phyloP scores from a whole-genome alignment of 306 rosid species.

The Lathyrus oleraceus region DNA sequence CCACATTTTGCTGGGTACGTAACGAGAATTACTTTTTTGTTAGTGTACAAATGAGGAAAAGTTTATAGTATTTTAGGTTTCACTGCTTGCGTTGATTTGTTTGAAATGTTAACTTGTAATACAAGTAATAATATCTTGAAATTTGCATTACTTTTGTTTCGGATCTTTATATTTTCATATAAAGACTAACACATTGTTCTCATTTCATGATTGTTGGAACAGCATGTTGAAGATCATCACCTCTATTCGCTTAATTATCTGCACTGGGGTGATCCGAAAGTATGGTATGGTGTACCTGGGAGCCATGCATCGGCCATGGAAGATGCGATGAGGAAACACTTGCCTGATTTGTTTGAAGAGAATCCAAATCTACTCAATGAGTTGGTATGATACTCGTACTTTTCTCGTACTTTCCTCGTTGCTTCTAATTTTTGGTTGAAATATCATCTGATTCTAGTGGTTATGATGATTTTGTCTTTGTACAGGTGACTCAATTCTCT shows the following conservation, averaged over 20 bases:
- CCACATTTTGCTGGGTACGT: conserved; percentile 96
- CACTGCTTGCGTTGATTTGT: conserved; percentile 11
- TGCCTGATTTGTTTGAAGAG: conserved; percentile 84
- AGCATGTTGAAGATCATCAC: conserved; percentile 99
- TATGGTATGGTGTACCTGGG: conserved; percentile 97
- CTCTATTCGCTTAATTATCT: conserved; percentile 89
- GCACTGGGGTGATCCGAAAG: conserved; percentile 94
- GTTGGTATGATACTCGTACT: conserved; percentile 58
- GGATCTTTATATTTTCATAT: conserved; percentile 18
- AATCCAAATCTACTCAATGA: conserved; percentile 91
- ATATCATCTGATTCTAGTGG: conserved; percentile 15
- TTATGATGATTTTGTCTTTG: conserved; percentile 39
- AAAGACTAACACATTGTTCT: conserved; percentile 30
- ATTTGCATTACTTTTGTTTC: conserved; percentile 32
- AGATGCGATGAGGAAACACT: conserved; percentile 73
- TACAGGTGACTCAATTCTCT: conserved; percentile 90
- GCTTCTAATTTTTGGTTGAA: conserved; percentile 18
- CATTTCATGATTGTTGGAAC: conserved; percentile 41
- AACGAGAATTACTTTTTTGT: conserved; percentile 10
- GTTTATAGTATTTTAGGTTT: conserved; percentile 7
- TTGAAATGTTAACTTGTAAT: conserved; percentile 11
- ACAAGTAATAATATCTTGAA: conserved; percentile 3
- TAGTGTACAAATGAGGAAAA: conserved; percentile 14
- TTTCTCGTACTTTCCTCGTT: conserved; percentile 34
- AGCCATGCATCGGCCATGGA: conserved; percentile 69